Conservation (phyloP, 345 rosid species). For the Populus euphratica region DNA sequence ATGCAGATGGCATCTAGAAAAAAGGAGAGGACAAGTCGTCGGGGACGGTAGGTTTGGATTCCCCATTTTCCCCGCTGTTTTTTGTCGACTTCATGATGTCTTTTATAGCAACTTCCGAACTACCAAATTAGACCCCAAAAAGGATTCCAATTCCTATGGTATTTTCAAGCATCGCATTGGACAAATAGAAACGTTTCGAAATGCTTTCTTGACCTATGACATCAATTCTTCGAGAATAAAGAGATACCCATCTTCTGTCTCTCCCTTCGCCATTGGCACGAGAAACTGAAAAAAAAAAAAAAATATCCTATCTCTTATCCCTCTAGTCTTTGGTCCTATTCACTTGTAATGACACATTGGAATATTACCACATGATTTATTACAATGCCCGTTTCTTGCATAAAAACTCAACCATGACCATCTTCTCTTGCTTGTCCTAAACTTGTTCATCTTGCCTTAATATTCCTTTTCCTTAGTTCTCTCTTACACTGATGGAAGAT, state of each 20-base stretch:
- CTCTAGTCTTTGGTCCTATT: slow-evolving; percentile 18
- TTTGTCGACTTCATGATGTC: slow-evolving; percentile 37
- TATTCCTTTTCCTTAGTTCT: neutral
- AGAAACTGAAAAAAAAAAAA: neutral
- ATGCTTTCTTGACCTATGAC: slow-evolving; percentile 19
- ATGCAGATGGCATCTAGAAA: neutral
- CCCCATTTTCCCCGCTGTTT: slow-evolving; percentile 31
- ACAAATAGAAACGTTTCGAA: neutral
- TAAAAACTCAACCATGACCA: slow-evolving; percentile 20
- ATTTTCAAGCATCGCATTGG: neutral
- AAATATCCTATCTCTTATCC: neutral
- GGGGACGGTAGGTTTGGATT: slow-evolving; percentile 36
- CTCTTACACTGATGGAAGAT: slow-evolving; percentile 16
- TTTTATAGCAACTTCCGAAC: slow-evolving; percentile 33
- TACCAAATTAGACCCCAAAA: slow-evolving; percentile 15
- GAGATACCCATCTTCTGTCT: neutral
- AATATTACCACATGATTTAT: slow-evolving; percentile 29
- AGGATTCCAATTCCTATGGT: neutral
- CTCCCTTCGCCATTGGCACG: neutral
- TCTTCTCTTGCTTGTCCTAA: neutral
- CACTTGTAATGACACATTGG: slow-evolving; percentile 32
- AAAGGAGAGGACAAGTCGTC: slow-evolving; percentile 13
- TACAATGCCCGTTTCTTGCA: slow-evolving; percentile 21
- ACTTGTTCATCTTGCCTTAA: neutral
- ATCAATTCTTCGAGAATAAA: neutral